Evolutionary conservation across 2,329 filamentous ascomycete species (phyloP).

Genomic region (Aspergillus fumigatiaffinis): DNA sequence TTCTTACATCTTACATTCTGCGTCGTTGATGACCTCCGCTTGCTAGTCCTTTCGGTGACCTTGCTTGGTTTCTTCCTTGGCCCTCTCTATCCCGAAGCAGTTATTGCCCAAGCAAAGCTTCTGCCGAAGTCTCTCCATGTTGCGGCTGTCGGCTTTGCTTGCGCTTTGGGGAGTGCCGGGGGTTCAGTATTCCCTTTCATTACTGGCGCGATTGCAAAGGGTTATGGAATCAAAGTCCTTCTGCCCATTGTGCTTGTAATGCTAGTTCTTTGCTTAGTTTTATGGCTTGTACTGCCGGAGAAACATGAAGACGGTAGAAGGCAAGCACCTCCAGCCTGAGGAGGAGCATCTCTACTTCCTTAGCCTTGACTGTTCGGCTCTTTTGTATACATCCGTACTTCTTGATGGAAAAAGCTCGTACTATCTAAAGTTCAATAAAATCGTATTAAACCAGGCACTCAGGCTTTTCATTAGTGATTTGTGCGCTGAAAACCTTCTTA

Average conservation of each 20-base stretch:
- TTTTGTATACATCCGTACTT: too few relatives aligned
- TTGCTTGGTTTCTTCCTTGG: conserved; percentile 74
- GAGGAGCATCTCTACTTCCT: too few relatives aligned
- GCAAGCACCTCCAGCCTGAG: too few relatives aligned
- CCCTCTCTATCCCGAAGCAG: conserved; percentile 68
- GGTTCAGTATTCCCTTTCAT: conserved; percentile 45
- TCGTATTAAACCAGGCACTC: too few relatives aligned
- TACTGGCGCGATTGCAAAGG: conserved; percentile 43
- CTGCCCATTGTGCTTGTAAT: conserved; percentile 34
- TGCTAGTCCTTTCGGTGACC: conserved; percentile 66
- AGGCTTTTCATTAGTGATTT: too few relatives aligned
- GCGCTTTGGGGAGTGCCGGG: conserved; percentile 69
- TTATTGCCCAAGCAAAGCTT: conserved; percentile 67
- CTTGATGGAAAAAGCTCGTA: too few relatives aligned
- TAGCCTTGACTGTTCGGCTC: too few relatives aligned
- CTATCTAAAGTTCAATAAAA: too few relatives aligned
- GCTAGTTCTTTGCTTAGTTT: too few relatives aligned
- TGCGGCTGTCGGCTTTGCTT: conserved; percentile 69
- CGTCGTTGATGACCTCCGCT: conserved; percentile 69
- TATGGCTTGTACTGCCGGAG: too few relatives aligned
- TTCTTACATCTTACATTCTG: conserved; percentile 70
- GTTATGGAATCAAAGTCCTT: conserved; percentile 52
- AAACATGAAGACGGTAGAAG: too few relatives aligned
- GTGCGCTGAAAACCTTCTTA: too few relatives aligned
- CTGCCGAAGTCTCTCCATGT: conserved; percentile 69